Evolutionary conservation across 164 flowering plant genomes (phyloP), one percentile per base, ranked within the genome.

Genomic region (Warburgia ugandensis): DNA sequence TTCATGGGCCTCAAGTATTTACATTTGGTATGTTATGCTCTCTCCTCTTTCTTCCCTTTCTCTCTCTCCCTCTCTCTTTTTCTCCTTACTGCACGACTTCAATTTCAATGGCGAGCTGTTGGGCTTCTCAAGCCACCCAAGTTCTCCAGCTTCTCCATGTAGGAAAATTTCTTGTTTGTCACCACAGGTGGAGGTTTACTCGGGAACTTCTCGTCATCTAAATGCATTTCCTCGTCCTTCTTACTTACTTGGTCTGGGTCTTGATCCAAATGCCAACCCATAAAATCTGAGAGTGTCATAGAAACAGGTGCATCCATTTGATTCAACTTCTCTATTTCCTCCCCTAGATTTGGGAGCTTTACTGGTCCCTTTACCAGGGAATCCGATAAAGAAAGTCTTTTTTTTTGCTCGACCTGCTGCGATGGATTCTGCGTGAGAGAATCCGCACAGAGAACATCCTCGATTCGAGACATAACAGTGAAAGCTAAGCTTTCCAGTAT

Each of bases 401-500:
- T 51, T 13, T 57, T 58, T 21, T 50, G 7, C 30, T 53, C 66
- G 9, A 54, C 67, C 16, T 36, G n/a, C n/a, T n/a, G 35, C 4
- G 73, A 56, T 48, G 85, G 77, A 50, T 64, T 65, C 50, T 55
- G 75, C 21, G 80, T 47, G 3, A 69, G 48, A 13, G 77, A 54
- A 42, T 88, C 91, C 0, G 83, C 84, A 29, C 76, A 66, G 3
- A 88, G 61, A 5, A 84, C 83, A 46, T 88, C 96, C 29, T 88
- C 94, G 13, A 84, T 78, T 32, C 79, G 75, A 0, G 94, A 80
- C 70, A 78, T 67, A 26, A 88, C 70, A 9, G 77, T 77, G 67
- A 25, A 76, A 3, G 97, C 97, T 68, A 90, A 72, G 72, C 83
- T 86, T 60, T 90, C 97, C 28, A 90, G 66, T 49, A 90, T 65